phyloP scores from a whole-genome alignment of 176 grass and related monocot genomes.

The maize (Zea mays) region DNA sequence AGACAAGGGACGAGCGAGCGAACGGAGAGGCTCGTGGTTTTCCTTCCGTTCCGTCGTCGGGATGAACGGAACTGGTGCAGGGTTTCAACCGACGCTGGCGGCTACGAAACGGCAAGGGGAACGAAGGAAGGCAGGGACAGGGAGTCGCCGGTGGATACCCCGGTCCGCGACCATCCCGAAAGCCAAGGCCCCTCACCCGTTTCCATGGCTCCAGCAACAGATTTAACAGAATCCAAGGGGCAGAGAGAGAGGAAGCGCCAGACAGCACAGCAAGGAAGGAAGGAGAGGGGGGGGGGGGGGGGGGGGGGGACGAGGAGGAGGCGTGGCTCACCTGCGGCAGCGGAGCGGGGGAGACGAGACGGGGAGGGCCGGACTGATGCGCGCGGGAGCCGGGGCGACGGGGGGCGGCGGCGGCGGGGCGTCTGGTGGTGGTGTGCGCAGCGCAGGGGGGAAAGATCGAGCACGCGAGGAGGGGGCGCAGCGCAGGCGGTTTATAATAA shows the following conservation, averaged over 20 bases:
- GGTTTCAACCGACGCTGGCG: too few relatives aligned
- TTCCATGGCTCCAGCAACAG: too few relatives aligned
- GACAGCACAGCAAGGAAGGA: background rate
- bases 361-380: background rate
- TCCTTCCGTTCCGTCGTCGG: too few relatives aligned
- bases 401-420: background rate
- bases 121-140: too few relatives aligned
- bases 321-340: slow-evolving; percentile 23
- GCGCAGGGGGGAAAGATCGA: background rate
- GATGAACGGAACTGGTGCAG: background rate
- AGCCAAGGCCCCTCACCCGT: background rate
- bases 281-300: background rate
- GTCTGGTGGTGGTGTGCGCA: slow-evolving; percentile 11
- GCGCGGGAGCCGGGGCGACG: background rate
- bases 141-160: too few relatives aligned
- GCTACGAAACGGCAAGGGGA: too few relatives aligned
- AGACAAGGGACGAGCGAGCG: background rate
- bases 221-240: too few relatives aligned
- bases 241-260: too few relatives aligned
- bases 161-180: background rate
- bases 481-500: slow-evolving; percentile 16
- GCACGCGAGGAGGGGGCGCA: background rate
- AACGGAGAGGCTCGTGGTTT: too few relatives aligned
- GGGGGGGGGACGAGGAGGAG: too few relatives aligned
- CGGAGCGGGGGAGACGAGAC: background rate